Base-by-base conservation (phyloP, 1,139 yeast genomes). In the Petasospora rhodanensis region DNA sequence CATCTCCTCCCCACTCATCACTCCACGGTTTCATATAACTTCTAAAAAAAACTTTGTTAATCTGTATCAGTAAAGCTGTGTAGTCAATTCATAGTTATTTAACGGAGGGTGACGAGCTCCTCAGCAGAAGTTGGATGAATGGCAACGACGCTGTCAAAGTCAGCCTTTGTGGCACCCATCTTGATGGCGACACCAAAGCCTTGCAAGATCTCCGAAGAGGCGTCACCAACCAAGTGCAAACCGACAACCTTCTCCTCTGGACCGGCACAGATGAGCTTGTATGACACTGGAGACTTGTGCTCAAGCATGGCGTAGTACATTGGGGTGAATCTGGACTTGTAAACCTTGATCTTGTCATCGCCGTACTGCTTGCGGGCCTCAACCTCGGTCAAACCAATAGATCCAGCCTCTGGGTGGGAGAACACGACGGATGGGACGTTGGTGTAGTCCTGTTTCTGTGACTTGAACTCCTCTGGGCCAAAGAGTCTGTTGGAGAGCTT, bases 61-160 rank as follows among this genome's bases (percentile, higher is more conserved):
- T n/a, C n/a, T n/a, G n/a, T n/a, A n/a, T n/a, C n/a, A n/a, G n/a
- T n/a, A n/a, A n/a, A n/a, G n/a, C n/a, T n/a, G n/a, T n/a, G n/a
- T n/a, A n/a, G n/a, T n/a, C n/a, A n/a, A n/a, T n/a, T n/a, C n/a
- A n/a, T n/a, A n/a, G n/a, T 12, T 4, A 14, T 12, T 27, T 29
- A 45, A 36, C 37, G 44, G 26, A 91, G 67, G 19, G 99, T 91
- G 26, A 91, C 99, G 40, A 91, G 64, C 64, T 91, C 99, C 65
- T 91, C 99, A 26, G 98, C 98, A 45, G 94, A 78, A 2, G 98
- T 89, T 43, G 99, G 99, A 60, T 91, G 99, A 54, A 91, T 91
- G 29, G 99, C 99, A 22, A 91, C 97, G 64, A 94, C 84, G 57
- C 68, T 79, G 62, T 91, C 99, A 46, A 91, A 89, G 59, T 91